Evolutionary conservation across 331 rosid genomes (phyloP), one percentile per base, ranked within the genome.

Genomic region (Prunus yedoensis): DNA sequence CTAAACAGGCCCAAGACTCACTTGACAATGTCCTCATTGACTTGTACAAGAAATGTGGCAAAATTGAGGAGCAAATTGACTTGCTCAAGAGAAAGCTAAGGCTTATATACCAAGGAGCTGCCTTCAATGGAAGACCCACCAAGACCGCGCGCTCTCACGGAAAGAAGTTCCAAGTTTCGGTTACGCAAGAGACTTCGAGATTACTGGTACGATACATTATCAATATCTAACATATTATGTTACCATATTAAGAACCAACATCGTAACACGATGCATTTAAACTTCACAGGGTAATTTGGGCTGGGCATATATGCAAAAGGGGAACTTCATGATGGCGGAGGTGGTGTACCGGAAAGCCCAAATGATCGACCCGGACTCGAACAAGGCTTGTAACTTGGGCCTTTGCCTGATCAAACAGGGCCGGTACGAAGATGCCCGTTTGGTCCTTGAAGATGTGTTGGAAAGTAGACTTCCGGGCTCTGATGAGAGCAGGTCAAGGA

Each of bases 231-330:
- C 8, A 27, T 63, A 28, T 35, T 71, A 54, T 0, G 10, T 2
- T 16, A 15, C 10, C 25, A 11, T 12, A 70, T 8, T 51, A 38
- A 38, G 8, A 38, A 38, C 43, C 9, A 38, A 6, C 10, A 38
- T 0, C 10, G 10, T 38, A 14, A 14, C n/a, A 61, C 15, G 66
- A 25, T 27, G 4, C 13, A 35, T 15, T 27, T 3, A 38, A 43
- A 16, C n/a, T 60, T 64, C 12, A 0, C 74, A 93, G 97, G 98
- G 95, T 1, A 94, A 94, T 82, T 66, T 94, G 74, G 98, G 98
- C 1, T 94, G 95, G 97, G 97, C 95, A 71, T 94, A 94, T 78
- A 90, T 91, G 98, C 96, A 91, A 72, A 94, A 91, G 59, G 58
- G 32, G 51, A 94, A 87, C 79, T 94, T 61, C 73, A 86, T 89